Percentiles rank a stretch among this genome's conserved stretches.
Evolutionary conservation across 1,284 basidiomycete species (phyloP).

Genomic region (Exobasidium cylindrosporum): DNA sequence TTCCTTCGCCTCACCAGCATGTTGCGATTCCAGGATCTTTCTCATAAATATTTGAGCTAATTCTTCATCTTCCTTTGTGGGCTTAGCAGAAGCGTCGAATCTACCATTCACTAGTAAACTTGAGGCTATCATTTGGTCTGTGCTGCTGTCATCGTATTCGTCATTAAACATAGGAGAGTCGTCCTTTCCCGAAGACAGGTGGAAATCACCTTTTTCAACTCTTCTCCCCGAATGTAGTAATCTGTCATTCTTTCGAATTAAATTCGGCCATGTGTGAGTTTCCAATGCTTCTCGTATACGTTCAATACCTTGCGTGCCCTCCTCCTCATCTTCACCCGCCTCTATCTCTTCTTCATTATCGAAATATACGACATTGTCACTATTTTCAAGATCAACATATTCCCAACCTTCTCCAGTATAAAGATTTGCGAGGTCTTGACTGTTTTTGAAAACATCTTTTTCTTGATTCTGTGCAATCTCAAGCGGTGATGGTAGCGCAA

Average conservation of each 20-base stretch:
- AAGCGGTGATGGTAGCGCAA: constrained; percentile 14
- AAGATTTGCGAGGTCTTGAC: constrained; percentile 27
- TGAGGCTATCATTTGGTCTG: too few relatives aligned
- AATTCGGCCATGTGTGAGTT: constrained; percentile 41
- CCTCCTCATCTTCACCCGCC: constrained; percentile 19
- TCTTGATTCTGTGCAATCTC: constrained; percentile 18
- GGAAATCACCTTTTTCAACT: too few relatives aligned
- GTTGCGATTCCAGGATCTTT: constrained; percentile 3
- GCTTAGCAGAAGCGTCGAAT: constrained; percentile 14
- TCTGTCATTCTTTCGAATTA: constrained; percentile 25
- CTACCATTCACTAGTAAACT: too few relatives aligned
- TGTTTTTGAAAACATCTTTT: too few relatives aligned
- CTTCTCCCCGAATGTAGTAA: background rate
- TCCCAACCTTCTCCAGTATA: constrained; percentile 45
- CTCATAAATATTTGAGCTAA: constrained; percentile 16
- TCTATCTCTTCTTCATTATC: constrained; percentile 25
- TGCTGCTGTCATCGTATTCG: background rate
- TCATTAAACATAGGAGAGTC: background rate
- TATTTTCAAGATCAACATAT: constrained; percentile 26
- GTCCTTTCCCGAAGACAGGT: too few relatives aligned
- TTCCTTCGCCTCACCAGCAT: background rate
- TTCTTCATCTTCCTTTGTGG: constrained; percentile 15
- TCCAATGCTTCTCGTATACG: constrained; percentile 39
- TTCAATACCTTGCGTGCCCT: constrained; percentile 32
- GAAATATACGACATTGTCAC: constrained; percentile 6